Conservation (phyloP, 371 early-diverging fungal species). For the Syncephalastrum racemosum region DNA sequence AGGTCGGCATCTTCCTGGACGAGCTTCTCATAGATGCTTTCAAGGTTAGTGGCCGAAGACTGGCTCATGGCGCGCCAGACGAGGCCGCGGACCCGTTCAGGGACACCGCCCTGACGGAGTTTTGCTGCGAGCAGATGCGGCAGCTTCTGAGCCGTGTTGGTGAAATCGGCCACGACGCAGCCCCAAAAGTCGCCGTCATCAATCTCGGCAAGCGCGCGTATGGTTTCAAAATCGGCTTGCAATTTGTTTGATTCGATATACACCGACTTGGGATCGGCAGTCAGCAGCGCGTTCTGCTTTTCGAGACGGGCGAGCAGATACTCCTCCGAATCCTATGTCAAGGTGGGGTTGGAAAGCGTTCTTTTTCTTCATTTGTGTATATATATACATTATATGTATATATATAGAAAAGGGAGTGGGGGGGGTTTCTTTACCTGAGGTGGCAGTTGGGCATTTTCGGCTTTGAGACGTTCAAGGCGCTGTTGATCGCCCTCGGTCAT, state of each 20-base stretch:
- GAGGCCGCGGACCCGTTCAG: constrained; percentile 80
- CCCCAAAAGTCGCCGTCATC: constrained; percentile 96
- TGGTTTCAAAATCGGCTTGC: constrained; percentile 52
- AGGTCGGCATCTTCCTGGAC: constrained; percentile 60
- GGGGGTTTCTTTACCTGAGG: constrained; percentile 33
- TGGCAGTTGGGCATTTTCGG: constrained; percentile 46
- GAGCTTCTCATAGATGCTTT: constrained; percentile 78
- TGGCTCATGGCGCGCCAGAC: constrained; percentile 92
- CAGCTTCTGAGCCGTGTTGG: constrained; percentile 55
- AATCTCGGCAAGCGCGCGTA: constrained; percentile 29
- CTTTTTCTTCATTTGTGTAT: no score
- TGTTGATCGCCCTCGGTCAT: constrained; percentile 7
- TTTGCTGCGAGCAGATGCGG: constrained; percentile 67
- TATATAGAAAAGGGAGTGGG: neutral
- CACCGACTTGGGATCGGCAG: constrained; percentile 60
- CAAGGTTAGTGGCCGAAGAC: constrained; percentile 71
- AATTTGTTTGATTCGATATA: constrained; percentile 61
- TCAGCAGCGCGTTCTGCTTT: constrained; percentile 58
- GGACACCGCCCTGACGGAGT: constrained; percentile 81
- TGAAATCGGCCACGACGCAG: constrained; percentile 81
- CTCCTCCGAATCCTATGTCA: constrained; percentile 52
- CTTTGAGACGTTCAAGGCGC: constrained; percentile 28
- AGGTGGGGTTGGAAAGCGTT: neutral
- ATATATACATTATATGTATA: constrained; percentile 1
- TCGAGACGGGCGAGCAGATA: constrained; percentile 58